phyloP scores from a whole-genome alignment of 768 basidiomycete genomes.

The Mrakia blollopis region DNA sequence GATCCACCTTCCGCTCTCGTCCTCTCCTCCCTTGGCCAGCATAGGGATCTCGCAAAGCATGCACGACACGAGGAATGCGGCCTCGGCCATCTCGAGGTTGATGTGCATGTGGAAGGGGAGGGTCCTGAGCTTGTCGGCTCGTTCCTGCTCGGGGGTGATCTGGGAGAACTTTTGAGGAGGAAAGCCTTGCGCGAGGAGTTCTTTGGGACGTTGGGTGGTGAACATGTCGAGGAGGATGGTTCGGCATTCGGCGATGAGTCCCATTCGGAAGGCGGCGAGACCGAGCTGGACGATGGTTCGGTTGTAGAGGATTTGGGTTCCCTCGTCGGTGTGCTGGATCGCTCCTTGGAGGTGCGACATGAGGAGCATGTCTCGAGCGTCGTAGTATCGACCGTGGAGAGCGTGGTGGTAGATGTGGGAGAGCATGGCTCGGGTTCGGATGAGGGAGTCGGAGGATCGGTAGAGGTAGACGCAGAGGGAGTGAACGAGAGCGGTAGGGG shows the following conservation, averaged over 20 bases:
- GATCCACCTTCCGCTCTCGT: constrained; percentile 85
- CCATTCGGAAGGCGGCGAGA: constrained; percentile 90
- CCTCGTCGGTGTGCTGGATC: constrained; percentile 90
- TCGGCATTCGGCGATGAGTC: constrained; percentile 90
- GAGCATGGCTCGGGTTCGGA: constrained; percentile 94
- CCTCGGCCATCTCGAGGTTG: constrained; percentile 94
- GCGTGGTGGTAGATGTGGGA: constrained; percentile 97
- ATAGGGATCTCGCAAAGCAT: constrained; percentile 98
- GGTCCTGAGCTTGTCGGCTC: constrained; percentile 89
- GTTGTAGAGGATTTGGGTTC: constrained; percentile 96
- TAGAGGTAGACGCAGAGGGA: constrained; percentile 87
- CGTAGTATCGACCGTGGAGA: constrained; percentile 92
- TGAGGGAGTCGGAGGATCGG: constrained; percentile 79
- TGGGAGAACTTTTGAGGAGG: constrained; percentile 83
- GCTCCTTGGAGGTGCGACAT: constrained; percentile 99
- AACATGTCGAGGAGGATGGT: constrained; percentile 91
- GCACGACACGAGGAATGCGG: constrained; percentile 94
- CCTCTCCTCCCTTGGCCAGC: constrained; percentile 86
- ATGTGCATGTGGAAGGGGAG: constrained; percentile 99
- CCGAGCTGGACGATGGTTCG: constrained; percentile 95
- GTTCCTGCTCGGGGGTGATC: constrained; percentile 89
- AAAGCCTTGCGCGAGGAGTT: constrained; percentile 91
- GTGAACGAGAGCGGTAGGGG: constrained; percentile 75
- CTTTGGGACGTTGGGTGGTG: constrained; percentile 92
- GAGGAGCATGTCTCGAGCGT: constrained; percentile 92